A percentile compares a stretch with the other conserved stretches of the same genome.
These are phyloP conservation scores for Delphinella strobiligena DNA, from an alignment of 2,329 filamentous ascomycete species.

Conservation along the genomic window DNA sequence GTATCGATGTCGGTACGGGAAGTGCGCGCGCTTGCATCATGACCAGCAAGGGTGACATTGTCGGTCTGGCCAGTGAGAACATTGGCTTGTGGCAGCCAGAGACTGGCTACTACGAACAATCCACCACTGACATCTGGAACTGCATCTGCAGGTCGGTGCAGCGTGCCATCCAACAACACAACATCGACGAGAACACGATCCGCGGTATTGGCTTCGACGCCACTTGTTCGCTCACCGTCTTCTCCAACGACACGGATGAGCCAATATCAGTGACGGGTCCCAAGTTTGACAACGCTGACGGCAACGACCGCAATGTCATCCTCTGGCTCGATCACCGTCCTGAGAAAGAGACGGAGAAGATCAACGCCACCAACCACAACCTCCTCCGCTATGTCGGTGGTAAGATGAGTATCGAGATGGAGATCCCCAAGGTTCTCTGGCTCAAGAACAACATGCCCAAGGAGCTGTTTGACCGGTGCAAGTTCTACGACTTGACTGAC, in stretches of 20 bases:
- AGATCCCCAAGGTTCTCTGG: conserved; percentile 97
- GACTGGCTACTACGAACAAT: conserved; percentile 68
- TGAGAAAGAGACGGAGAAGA: conserved; percentile 78
- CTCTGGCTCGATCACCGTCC: conserved; percentile 96
- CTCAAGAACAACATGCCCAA: conserved; percentile 96
- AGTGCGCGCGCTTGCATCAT: conserved; percentile 94
- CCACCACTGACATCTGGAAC: conserved; percentile 90
- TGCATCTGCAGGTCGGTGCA: conserved; percentile 87
- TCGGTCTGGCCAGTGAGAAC: conserved; percentile 42
- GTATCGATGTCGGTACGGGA: conserved; percentile 92
- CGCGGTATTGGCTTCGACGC: conserved; percentile 94
- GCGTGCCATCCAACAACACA: conserved; percentile 67
- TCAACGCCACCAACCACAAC: conserved; percentile 87
- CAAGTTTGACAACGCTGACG: conserved; percentile 62
- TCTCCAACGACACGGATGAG: conserved; percentile 78
- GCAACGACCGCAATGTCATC: conserved; percentile 85
- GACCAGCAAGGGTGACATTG: conserved; percentile 80
- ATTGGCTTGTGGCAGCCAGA: conserved; percentile 42
- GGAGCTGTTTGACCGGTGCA: conserved; percentile 81
- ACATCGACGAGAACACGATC: conserved; percentile 62
- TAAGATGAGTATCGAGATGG: conserved; percentile 99
- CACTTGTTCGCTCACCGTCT: conserved; percentile 93
- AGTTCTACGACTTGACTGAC: conserved; percentile 92
- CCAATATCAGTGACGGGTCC: conserved; percentile 84
- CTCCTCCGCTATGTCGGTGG: conserved; percentile 92